Percentiles rank a stretch among this genome's conserved stretches.
Evolutionary conservation across 805 yeast species (phyloP).

Genomic region (Candida insectorum): DNA sequence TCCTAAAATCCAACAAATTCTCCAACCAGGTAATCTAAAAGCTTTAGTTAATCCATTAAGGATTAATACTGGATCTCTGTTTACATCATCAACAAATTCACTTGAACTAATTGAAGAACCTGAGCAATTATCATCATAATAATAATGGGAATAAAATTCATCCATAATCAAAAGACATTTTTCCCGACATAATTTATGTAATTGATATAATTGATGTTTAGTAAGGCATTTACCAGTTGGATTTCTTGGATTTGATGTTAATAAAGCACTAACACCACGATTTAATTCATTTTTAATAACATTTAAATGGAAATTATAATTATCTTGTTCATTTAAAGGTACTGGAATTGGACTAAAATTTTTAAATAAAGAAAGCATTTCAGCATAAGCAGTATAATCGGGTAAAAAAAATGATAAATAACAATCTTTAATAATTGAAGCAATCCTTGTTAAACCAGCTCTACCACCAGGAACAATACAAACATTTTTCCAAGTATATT

Average conservation of each 20-base stretch:
- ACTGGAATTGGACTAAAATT: constrained; percentile 63
- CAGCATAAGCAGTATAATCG: constrained; percentile 64
- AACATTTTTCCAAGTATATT: constrained; percentile 58
- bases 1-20: constrained; percentile 61
- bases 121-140: constrained; percentile 50
- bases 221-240: constrained; percentile 58
- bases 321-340: constrained; percentile 54
- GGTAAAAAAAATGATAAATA: constrained; percentile 59
- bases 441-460: constrained; percentile 60
- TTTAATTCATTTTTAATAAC: constrained; percentile 49
- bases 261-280: constrained; percentile 56
- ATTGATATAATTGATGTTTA: constrained; percentile 41
- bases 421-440: constrained; percentile 57
- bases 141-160: constrained; percentile 58
- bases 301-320: constrained; percentile 53
- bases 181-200: constrained; percentile 52
- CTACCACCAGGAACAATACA: constrained; percentile 66
- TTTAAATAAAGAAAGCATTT: constrained; percentile 59
- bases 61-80: constrained; percentile 56
- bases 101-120: constrained; percentile 54
- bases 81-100: constrained; percentile 50
- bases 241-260: constrained; percentile 61
- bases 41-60: constrained; percentile 61
- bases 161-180: constrained; percentile 60
- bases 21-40: constrained; percentile 62